Evolutionary conservation across 2,329 filamentous ascomycete species (phyloP).

Genomic region (Botrytis medusae): DNA sequence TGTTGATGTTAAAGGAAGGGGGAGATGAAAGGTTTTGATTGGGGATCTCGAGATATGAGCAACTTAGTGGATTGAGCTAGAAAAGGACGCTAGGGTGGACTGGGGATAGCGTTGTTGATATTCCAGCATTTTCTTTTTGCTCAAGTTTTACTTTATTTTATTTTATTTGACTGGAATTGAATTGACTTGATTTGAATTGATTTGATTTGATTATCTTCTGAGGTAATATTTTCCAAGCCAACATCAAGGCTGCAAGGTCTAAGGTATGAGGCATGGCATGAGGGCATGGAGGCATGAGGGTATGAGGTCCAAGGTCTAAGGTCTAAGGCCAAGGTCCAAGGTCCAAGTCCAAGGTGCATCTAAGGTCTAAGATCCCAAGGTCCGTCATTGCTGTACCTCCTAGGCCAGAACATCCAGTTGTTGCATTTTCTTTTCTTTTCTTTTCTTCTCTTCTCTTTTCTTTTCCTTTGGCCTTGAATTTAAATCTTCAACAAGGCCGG

Average conservation of each 20-base stretch:
- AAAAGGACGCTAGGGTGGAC: background rate
- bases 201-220: background rate
- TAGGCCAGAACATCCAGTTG: background rate
- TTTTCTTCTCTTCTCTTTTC: background rate
- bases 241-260: background rate
- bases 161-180: background rate
- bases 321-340: background rate
- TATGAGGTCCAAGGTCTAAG: background rate
- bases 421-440: too few relatives aligned
- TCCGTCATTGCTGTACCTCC: background rate
- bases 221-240: background rate
- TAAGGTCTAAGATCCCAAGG: background rate
- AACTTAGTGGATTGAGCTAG: conserved; percentile 1
- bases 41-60: conserved; percentile 21
- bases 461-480: background rate
- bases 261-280: background rate
- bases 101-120: background rate
- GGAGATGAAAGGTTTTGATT: conserved; percentile 22
- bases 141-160: background rate
- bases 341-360: too few relatives aligned
- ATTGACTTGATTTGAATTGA: background rate
- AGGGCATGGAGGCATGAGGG: background rate
- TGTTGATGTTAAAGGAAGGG: conserved; percentile 18
- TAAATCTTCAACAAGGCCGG: background rate
- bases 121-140: background rate